phyloP scores from a whole-genome alignment of 768 basidiomycete genomes.

The Chalciporus piperatus region DNA sequence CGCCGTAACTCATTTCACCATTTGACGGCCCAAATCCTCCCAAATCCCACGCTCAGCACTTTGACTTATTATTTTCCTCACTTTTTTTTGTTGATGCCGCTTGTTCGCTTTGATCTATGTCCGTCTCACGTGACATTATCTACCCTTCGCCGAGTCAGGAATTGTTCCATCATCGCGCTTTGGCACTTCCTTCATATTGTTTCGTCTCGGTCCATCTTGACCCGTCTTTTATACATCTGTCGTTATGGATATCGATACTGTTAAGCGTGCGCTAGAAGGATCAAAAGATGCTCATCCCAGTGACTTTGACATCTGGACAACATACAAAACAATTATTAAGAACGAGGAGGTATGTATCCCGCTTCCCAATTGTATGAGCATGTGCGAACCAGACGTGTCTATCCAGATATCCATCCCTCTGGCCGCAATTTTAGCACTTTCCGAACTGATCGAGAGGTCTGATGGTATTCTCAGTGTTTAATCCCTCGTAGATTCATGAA shows the following conservation, averaged over 20 bases:
- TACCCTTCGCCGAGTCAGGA: background rate
- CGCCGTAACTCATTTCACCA: slow-evolving; percentile 3
- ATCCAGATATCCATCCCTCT: slow-evolving; percentile 73
- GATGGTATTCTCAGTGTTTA: slow-evolving; percentile 51
- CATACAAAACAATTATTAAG: slow-evolving; percentile 60
- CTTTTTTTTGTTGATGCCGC: background rate
- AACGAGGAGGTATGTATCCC: slow-evolving; percentile 60
- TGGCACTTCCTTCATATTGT: background rate
- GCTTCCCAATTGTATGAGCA: background rate
- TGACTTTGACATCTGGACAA: slow-evolving; percentile 44
- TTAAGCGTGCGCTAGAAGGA: background rate
- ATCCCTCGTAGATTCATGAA: background rate
- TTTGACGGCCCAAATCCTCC: too few relatives aligned
- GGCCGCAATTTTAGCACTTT: slow-evolving; percentile 84
- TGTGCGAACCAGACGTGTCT: background rate
- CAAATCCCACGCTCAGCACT: background rate
- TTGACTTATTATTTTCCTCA: background rate
- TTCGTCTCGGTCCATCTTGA: background rate
- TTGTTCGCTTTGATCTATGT: background rate
- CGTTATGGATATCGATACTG: background rate
- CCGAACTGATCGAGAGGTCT: slow-evolving; percentile 77
- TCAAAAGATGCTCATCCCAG: background rate
- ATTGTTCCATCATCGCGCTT: background rate
- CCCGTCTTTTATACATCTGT: background rate
- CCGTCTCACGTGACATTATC: slow-evolving; percentile 19